These are phyloP conservation scores for Cydonia oblonga DNA, from an alignment of 331 rosid species.

Conservation along the genomic window DNA sequence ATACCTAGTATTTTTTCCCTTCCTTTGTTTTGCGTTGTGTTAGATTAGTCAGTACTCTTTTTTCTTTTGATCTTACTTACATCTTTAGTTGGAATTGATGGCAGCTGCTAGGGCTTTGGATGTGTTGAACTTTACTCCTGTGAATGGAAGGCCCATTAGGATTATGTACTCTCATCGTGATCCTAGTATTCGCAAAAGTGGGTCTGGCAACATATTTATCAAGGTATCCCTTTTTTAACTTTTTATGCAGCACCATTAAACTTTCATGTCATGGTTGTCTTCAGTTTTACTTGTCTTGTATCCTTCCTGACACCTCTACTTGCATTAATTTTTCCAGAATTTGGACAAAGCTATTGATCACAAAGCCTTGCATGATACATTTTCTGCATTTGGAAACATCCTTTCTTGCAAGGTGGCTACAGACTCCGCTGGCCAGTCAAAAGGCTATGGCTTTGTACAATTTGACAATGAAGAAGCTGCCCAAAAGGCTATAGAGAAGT, in stretches of 20 bases:
- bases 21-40: background rate
- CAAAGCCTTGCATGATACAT: conserved; percentile 86
- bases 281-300: background rate
- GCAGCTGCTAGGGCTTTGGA: conserved; percentile 95
- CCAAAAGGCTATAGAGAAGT: conserved; percentile 75
- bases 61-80: background rate
- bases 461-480: conserved; percentile 84
- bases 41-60: background rate
- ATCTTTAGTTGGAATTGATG: conserved; percentile 1
- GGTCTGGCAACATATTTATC: conserved; percentile 85
- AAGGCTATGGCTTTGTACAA: conserved; percentile 97
- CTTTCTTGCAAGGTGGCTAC: conserved; percentile 95
- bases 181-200: conserved; percentile 88
- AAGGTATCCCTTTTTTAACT: conserved; percentile 36
- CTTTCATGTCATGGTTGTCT: background rate
- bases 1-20: background rate
- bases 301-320: conserved; percentile 4
- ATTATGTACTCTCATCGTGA: conserved; percentile 97
- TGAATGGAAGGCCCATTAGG: conserved; percentile 68
- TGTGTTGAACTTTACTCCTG: conserved; percentile 75
- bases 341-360: conserved; percentile 92
- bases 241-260: background rate
- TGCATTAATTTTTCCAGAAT: conserved; percentile 42
- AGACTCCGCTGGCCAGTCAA: conserved; percentile 73
- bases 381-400: conserved; percentile 75